phyloP scores from a whole-genome alignment of 163 green algal species.

The Chloromonas sp. region DNA sequence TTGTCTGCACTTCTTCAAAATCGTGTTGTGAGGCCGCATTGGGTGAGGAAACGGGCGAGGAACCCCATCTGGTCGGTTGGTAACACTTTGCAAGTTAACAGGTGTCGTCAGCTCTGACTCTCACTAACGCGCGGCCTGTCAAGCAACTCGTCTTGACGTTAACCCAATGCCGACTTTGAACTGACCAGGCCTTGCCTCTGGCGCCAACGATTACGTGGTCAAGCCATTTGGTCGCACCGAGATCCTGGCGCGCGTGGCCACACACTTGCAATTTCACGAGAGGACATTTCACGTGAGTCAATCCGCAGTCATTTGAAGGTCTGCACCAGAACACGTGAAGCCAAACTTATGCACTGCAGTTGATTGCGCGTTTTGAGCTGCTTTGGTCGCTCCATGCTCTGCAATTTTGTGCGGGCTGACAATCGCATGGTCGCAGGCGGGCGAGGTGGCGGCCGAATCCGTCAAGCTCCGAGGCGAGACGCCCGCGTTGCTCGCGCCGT shows the following conservation, averaged over 20 bases:
- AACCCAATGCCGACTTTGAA: too few relatives aligned
- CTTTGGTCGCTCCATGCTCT: neutral
- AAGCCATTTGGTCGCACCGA: constrained; percentile 17
- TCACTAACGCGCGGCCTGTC: too few relatives aligned
- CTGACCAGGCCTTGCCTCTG: constrained; percentile 18
- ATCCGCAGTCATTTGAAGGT: too few relatives aligned
- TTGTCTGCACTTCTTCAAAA: too few relatives aligned
- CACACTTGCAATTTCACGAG: constrained; percentile 31
- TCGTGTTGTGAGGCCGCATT: too few relatives aligned
- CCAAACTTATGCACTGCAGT: neutral
- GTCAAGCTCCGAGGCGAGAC: neutral
- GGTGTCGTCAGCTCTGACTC: too few relatives aligned
- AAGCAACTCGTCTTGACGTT: too few relatives aligned
- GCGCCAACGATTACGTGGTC: constrained; percentile 43
- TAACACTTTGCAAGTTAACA: too few relatives aligned
- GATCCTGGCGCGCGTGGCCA: constrained; percentile 34
- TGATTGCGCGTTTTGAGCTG: neutral
- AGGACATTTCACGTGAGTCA: constrained; percentile 15
- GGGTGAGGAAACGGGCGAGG: too few relatives aligned
- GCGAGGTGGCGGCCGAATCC: neutral
- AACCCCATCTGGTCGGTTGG: too few relatives aligned
- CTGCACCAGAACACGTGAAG: neutral
- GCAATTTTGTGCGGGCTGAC: neutral
- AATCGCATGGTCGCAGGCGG: neutral
- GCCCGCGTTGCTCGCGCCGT: neutral